Evolutionary conservation across 148 eudicot species (phyloP), one percentile per base, ranked within the genome.

Genomic region (Chenopodium quinoa): DNA sequence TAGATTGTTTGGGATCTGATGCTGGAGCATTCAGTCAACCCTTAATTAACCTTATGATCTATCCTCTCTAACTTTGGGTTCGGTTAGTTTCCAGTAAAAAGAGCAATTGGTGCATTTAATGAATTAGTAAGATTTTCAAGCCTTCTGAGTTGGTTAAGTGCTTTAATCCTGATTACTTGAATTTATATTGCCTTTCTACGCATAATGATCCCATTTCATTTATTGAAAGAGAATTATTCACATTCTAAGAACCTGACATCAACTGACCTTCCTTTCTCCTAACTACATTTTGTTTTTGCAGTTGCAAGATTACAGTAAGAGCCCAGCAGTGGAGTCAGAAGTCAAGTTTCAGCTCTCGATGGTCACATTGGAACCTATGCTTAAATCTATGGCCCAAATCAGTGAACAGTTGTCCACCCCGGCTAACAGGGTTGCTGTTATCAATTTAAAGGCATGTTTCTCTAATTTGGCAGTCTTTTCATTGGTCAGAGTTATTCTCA

Each of bases 241-340:
- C 80, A 47, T 19, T 72, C 40, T 12, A 9, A 34, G 23, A 10
- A 31, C 54, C 63, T 82, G 40, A 79, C 81, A 47, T 66, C 27
- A 27, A 27, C 27, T 4, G 32, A 46, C 1, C 65, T 40, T 78
- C 32, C 11, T 56, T 50, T 48, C 67, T 20, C 69, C 54, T 10
- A 79, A 56, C 62, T 56, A 73, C 75, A 50, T 19, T 34, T 78
- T 83, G 63, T 44, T 64, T 44, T 78, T 87, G 82, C 91, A 95
- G 97, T 83, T 95, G 91, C 96, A 92, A 89, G 96, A 95, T 84
- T 88, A 95, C 81, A 89, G 91, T 84, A 93, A 86, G 89, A 89
- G 83, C 74, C 88, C 89, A 50, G 82, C 88, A 50, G 88, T 88
- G 72, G 97, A 94, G 85, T 89, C 92, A 19, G 95, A 90, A 68